Base-by-base conservation (phyloP, 2,329 filamentous ascomycete species). In the Exophiala phaeomuriformis region DNA sequence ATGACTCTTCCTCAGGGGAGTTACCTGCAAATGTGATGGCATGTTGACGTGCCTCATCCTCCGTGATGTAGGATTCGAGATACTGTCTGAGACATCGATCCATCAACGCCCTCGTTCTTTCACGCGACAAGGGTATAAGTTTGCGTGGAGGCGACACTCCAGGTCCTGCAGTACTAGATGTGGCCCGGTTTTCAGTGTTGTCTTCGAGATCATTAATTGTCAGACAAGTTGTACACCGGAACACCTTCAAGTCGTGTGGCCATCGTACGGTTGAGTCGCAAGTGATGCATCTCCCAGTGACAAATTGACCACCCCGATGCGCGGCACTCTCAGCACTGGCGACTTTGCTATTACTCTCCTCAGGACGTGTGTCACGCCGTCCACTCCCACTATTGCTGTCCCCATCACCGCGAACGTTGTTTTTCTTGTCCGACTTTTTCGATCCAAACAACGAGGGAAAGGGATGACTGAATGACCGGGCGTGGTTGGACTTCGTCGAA, bases 231-330 rank as follows among this genome's bases (percentile, higher is more conserved):
- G 86, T 86, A 68, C 90, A 95, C 62, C 88, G 80, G 69, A 93
- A 95, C 36, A 85, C 80, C 35, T 79, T 79, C 57, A 90, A 71
- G 49, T 84, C 80, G 57, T 78, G 80, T 1, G 88, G 88, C 84
- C 89, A 95, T 52, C 85, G 79, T 60, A 94, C 84, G 52, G 83
- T 80, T 51, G 85, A 86, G 63, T 85, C 86, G 68, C 90, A 95
- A 33, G 89, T 90, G 80, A 91, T 90, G 67, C 90, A 95, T 63
- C 81, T 83, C 27, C 88, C 86, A 32, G 81, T 84, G 30, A 77
- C 75, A 64, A 85, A 80, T 61, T 88, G 81, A 61, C 77, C 65
- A 58, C 37, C 63, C 50, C 65, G 66, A 63, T 51, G 42, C n/a
- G 44, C 5, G 12, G 52, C 28, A 29, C 33, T 41, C 37, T 59